These are phyloP conservation scores for Sporothrix euskadiensis DNA, from an alignment of 2,329 filamentous ascomycete species.

Conservation along the genomic window DNA sequence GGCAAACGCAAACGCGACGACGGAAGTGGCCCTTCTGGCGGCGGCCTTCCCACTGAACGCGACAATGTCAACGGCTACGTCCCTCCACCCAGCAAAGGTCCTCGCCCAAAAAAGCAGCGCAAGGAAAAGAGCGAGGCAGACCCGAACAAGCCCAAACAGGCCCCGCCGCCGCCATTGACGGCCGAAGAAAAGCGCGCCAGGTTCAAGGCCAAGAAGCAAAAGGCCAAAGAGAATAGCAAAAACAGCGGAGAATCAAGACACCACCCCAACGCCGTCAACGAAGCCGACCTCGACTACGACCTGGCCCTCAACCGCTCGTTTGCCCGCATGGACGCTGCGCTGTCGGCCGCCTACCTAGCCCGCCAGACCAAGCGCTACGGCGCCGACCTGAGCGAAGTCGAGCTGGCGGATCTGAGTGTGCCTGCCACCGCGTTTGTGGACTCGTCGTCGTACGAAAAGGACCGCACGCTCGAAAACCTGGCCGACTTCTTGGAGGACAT, in stretches of 20 bases:
- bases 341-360: slow-evolving; percentile 83
- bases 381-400: slow-evolving; percentile 76
- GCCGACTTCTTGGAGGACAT: slow-evolving; percentile 75
- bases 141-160: not conserved
- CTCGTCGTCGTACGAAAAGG: slow-evolving; percentile 66
- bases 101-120: slow-evolving; percentile 27
- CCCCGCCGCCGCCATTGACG: slow-evolving; percentile 14
- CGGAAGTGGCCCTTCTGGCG: not conserved
- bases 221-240: slow-evolving; percentile 27
- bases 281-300: slow-evolving; percentile 63
- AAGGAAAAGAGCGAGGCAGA: slow-evolving; percentile 2
- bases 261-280: slow-evolving; percentile 43
- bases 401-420: slow-evolving; percentile 79
- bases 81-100: slow-evolving; percentile 4
- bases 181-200: slow-evolving; percentile 9
- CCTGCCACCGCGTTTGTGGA: slow-evolving; percentile 70
- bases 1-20: slow-evolving; percentile 29
- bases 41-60: slow-evolving; percentile 3
- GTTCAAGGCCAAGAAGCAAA: slow-evolving; percentile 25
- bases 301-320: slow-evolving; percentile 78
- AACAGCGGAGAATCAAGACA: slow-evolving; percentile 30
- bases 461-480: slow-evolving; percentile 70
- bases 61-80: slow-evolving; percentile 21
- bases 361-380: slow-evolving; percentile 77
- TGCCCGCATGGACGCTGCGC: slow-evolving; percentile 75